Evolutionary conservation across 345 rosid genomes (phyloP), one percentile per base, ranked within the genome.

Genomic region (Tarenaya hassleriana): DNA sequence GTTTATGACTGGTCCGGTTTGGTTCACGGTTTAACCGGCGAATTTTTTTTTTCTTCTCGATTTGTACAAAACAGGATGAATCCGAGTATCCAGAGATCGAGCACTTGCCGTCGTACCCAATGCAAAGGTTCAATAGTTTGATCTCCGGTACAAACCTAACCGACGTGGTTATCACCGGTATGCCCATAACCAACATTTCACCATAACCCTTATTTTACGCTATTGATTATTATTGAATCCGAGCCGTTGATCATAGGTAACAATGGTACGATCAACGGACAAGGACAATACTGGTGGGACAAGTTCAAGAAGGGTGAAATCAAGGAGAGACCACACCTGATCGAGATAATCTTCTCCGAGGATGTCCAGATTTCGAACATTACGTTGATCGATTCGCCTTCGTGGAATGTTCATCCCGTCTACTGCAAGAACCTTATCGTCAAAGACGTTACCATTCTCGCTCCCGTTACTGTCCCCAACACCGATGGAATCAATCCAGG

Each of bases 401-500:
- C 92, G 12, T 85, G 97, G 97, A 76, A 85, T 62, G 78, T 83
- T 52, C 94, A 89, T 60, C 95, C 95, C 5, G 74, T 73, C 5
- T 89, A 85, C 27, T 64, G 87, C 77, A 82, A 73, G 60, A 70
- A 83, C 24, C 73, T 92, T 40, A 47, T 81, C 42, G 71, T 88
- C 16, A 77, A 60, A 69, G 79, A 83, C 41, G 64, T 91, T 35
- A 87, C 94, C 4, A 67, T 92, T 63, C 56, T 87, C 7, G 95
- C 96, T n/a, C 98, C 96, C 1, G 82, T 83, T 3, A 67, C 62
- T 18, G 71, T 79, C 21, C 98, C 98, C 11, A 92, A 88, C 56
- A 88, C 96, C 3, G 98, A 92, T 47, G 98, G 98, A 34, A 85
- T 92, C 50, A 81, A 88, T 47, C 79, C 95, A 0, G 84, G 89